Evolutionary conservation across 2,329 filamentous ascomycete species (phyloP), one percentile per base, ranked within the genome.

Genomic region (Verticillium isaacii): DNA sequence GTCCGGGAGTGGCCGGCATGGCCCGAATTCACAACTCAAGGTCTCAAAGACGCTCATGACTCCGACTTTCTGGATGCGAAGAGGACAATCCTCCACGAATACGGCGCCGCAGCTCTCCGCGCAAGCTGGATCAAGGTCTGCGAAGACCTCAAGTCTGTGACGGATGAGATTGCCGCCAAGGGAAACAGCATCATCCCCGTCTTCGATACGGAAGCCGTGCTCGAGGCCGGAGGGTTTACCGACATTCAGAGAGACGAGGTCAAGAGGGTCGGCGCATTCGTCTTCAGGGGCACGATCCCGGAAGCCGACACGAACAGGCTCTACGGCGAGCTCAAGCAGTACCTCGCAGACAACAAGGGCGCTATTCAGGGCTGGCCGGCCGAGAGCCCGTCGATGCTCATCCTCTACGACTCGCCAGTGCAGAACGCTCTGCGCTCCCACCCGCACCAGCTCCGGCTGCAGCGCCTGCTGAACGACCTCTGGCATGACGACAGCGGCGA

Each of bases 71-170:
- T 68, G 3, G 61, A 63, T 29, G 60, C 65, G 41, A 79, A 78
- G 65, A 69, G 70, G 58, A 67, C 70, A 1, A 73, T 79, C 19
- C 69, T 75, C 37, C 66, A 68, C 2, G 62, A 75, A 41, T 78
- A 76, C 57, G 76, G 77, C 4, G 68, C 70, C 34, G 72, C 70
- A 5, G 69, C 71, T 1, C 62, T 80, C 11, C 64, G 64, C 6
- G 60, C 69, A 62, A 74, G 74, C 65, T 80, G 77, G 77, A 45
- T 78, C 17, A 70, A 71, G 34, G 72, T 75, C 3, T 79, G 77
- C 66, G 66, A 73, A 14, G 59, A 72, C 2, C 69, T 80, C 1
- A 67, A 74, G 59, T 58, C 57, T 0, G 62, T 78, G 25, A 78
- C 77, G 0, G 71, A 74, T 9, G 69, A 74, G n/a, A 73, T 80